Conservation (phyloP, 495 filamentous ascomycete species). For the Aspergillus heteromorphus region DNA sequence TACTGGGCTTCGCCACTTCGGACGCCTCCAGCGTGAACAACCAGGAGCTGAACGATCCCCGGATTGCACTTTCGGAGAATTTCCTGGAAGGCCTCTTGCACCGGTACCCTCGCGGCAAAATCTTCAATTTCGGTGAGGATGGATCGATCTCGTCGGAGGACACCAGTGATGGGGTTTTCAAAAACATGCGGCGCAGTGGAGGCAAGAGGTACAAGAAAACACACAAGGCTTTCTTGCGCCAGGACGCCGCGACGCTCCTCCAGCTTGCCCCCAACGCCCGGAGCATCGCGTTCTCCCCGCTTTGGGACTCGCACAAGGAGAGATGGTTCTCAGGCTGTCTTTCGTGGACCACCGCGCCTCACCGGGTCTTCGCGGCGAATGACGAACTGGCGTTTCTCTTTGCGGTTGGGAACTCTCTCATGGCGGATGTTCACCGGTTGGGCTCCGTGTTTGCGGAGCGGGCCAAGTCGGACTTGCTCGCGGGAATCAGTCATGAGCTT, state of each 20-base stretch:
- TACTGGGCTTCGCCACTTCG: neutral
- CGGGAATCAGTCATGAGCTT: slow-evolving; percentile 32
- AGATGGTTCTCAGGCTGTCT: slow-evolving; percentile 57
- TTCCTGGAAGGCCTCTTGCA: slow-evolving; percentile 23
- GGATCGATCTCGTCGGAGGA: slow-evolving; percentile 13
- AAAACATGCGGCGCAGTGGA: slow-evolving; percentile 18
- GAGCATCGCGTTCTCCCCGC: slow-evolving; percentile 24
- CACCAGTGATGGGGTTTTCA: slow-evolving; percentile 6
- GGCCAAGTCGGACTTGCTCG: slow-evolving; percentile 57
- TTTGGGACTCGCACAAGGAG: slow-evolving; percentile 53
- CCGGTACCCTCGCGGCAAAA: slow-evolving; percentile 48
- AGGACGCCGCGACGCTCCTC: slow-evolving; percentile 3
- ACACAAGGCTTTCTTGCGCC: slow-evolving; percentile 1
- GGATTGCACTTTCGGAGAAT: neutral
- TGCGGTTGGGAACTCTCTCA: slow-evolving; percentile 52
- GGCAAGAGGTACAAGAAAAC: slow-evolving; percentile 26
- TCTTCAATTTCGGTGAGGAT: slow-evolving; percentile 50
- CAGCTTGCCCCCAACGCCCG: slow-evolving; percentile 6
- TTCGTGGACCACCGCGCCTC: slow-evolving; percentile 39
- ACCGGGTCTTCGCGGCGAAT: slow-evolving; percentile 23
- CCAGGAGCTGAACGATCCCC: no score
- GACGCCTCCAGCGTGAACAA: no score
- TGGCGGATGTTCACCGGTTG: slow-evolving; percentile 52
- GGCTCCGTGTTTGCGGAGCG: slow-evolving; percentile 33
- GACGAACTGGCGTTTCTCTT: slow-evolving; percentile 42